A percentile compares a stretch with the other conserved stretches of the same genome.
phyloP scores from a whole-genome alignment of 495 filamentous ascomycete genomes.

The Aspergillus cavernicola region DNA sequence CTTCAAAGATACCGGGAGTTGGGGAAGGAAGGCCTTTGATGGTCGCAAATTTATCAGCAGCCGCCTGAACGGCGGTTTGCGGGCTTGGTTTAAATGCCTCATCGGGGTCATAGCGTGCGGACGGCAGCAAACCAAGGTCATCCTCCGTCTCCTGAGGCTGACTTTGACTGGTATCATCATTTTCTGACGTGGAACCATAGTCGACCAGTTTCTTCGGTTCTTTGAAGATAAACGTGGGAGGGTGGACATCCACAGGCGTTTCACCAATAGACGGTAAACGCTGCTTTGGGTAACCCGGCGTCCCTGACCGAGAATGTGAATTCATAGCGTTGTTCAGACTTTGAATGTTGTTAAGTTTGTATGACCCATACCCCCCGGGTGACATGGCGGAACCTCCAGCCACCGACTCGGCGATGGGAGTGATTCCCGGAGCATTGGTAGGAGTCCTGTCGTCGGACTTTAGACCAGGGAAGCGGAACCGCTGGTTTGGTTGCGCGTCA shows the following conservation, averaged over 20 bases:
- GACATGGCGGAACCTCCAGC: conserved; percentile 82
- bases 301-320: conserved; percentile 68
- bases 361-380: conserved; percentile 65
- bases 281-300: conserved; percentile 64
- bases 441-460: conserved; percentile 69
- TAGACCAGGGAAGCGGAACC: conserved; percentile 64
- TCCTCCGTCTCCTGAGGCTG: conserved; percentile 29
- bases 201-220: conserved; percentile 41
- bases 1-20: conserved; percentile 49
- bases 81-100: conserved; percentile 44
- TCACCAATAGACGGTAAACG: conserved; percentile 85
- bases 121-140: conserved; percentile 41
- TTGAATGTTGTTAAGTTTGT: conserved; percentile 55
- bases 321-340: conserved; percentile 65
- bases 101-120: conserved; percentile 48
- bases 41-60: conserved; percentile 33
- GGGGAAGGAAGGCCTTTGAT: conserved; percentile 60
- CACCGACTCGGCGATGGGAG: conserved; percentile 90
- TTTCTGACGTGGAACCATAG: conserved; percentile 45
- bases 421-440: conserved; percentile 70
- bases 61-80: conserved; percentile 49
- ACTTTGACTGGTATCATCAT: conserved; percentile 32
- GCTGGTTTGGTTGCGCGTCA: conserved; percentile 52
- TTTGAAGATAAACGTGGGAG: conserved; percentile 42
- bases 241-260: conserved; percentile 56